phyloP scores from a whole-genome alignment of 2,329 filamentous ascomycete genomes.

The Epichloe bromicola region DNA sequence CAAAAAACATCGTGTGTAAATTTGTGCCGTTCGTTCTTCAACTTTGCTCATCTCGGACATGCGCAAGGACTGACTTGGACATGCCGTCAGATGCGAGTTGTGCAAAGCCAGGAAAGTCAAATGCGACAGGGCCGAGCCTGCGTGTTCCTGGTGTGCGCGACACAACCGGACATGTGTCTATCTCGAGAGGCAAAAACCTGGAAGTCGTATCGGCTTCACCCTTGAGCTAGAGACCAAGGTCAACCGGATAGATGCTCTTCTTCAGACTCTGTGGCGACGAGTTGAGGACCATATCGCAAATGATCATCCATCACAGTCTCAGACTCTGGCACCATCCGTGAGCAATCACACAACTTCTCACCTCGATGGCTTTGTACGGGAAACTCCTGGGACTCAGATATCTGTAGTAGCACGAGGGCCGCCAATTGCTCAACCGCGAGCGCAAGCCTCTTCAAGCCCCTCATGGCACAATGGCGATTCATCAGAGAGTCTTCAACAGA shows the following conservation, averaged over 20 bases:
- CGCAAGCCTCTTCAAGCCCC: slow-evolving; percentile 26
- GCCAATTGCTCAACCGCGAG: slow-evolving; percentile 19
- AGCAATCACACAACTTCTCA: slow-evolving; percentile 22
- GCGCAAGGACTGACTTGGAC: not conserved
- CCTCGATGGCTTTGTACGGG: slow-evolving; percentile 14
- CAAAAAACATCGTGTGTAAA: slow-evolving; percentile 30
- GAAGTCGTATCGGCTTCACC: slow-evolving; percentile 47
- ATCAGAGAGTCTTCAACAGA: slow-evolving; percentile 13
- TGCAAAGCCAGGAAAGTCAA: slow-evolving; percentile 34
- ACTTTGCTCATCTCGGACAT: not conserved
- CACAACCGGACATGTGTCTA: slow-evolving; percentile 57
- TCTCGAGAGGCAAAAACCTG: slow-evolving; percentile 57
- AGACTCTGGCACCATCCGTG: slow-evolving; percentile 20
- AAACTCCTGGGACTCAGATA: slow-evolving; percentile 11
- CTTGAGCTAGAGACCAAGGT: slow-evolving; percentile 45
- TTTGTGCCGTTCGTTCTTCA: not conserved
- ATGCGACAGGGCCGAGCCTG: slow-evolving; percentile 40
- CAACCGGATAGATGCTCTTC: slow-evolving; percentile 36
- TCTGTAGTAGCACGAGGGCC: slow-evolving; percentile 10
- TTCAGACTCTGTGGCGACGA: slow-evolving; percentile 28
- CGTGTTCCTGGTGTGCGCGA: slow-evolving; percentile 59
- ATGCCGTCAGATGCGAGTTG: slow-evolving; percentile 24
- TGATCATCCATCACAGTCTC: slow-evolving; percentile 15
- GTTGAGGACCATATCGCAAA: slow-evolving; percentile 29
- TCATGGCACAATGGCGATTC: slow-evolving; percentile 16